These are phyloP conservation scores for Agarophyton chilense DNA, from an alignment of 23 red algal species.

Conservation along the genomic window DNA sequence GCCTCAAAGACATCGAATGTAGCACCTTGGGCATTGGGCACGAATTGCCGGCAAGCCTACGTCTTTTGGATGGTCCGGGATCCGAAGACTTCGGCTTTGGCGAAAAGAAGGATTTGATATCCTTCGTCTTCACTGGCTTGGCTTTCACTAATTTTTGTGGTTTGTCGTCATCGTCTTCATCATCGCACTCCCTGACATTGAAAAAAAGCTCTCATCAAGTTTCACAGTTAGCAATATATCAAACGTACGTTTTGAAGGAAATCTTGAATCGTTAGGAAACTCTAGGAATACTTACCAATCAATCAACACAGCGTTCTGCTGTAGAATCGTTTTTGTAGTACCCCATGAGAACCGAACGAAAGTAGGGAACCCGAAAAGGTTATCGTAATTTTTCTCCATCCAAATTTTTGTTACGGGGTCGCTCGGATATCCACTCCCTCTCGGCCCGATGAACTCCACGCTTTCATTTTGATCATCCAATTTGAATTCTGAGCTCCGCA, in stretches of 20 bases:
- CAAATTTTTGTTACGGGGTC: constrained; percentile 82
- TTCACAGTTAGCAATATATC: neutral
- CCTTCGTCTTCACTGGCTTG: constrained; percentile 54
- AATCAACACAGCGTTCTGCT: constrained; percentile 46
- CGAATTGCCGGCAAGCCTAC: neutral
- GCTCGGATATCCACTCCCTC: constrained; percentile 86
- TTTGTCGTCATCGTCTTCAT: constrained; percentile 24
- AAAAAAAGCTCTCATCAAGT: neutral
- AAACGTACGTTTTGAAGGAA: neutral
- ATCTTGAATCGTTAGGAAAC: neutral
- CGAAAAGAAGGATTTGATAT: constrained; percentile 67
- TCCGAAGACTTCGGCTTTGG: constrained; percentile 16
- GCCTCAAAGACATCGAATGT: constrained; percentile 24
- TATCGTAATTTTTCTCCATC: constrained; percentile 66
- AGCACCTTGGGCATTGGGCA: constrained; percentile 38
- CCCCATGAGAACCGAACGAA: constrained; percentile 92
- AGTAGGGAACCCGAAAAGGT: constrained; percentile 82
- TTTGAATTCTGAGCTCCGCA: neutral
- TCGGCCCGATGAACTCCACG: constrained; percentile 2
- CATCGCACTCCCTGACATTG: constrained; percentile 49
- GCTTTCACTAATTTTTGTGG: neutral
- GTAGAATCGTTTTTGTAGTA: constrained; percentile 34
- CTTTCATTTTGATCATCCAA: neutral
- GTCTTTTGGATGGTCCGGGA: neutral
- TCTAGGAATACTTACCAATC: constrained; percentile 48